Evolutionary conservation across 805 yeast genomes (phyloP).

Genomic region (Kluyveromyces siamensis): DNA sequence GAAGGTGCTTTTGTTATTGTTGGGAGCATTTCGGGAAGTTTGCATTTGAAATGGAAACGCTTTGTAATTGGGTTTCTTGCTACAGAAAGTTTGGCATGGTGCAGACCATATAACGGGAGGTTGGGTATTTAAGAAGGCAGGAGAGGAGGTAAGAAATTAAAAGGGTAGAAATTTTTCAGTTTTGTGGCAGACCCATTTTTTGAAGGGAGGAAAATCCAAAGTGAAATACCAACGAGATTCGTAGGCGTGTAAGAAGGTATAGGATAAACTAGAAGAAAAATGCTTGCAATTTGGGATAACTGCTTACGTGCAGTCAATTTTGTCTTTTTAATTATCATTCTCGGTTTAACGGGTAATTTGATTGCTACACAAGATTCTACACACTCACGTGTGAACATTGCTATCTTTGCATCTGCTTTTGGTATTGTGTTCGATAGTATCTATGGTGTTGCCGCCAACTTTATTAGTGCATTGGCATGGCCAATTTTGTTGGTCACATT

Average conservation of each 20-base stretch:
- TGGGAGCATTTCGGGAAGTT: neutral
- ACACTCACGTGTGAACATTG: slow-evolving; percentile 79
- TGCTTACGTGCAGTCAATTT: slow-evolving; percentile 69
- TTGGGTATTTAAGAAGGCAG: neutral
- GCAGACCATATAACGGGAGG: too few species aligned
- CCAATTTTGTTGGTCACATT: slow-evolving; percentile 66
- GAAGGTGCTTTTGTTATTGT: neutral
- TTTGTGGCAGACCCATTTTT: too few species aligned
- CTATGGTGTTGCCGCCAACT: slow-evolving; percentile 71
- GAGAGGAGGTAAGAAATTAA: neutral
- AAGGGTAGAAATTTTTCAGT: neutral
- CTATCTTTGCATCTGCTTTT: slow-evolving; percentile 79
- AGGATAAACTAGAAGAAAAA: slow-evolving; percentile 22
- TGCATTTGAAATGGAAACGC: neutral
- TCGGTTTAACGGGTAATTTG: slow-evolving; percentile 87
- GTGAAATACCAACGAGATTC: too few species aligned
- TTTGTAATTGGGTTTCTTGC: neutral
- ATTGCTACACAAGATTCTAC: slow-evolving; percentile 52
- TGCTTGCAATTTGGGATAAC: slow-evolving; percentile 68
- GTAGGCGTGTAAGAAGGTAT: too few species aligned
- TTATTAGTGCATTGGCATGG: slow-evolving; percentile 75
- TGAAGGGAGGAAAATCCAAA: neutral
- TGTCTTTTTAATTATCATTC: slow-evolving; percentile 62
- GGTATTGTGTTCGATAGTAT: slow-evolving; percentile 73
- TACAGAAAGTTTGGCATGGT: neutral